These are phyloP conservation scores for Colletotrichum lentis DNA, from an alignment of 2,329 filamentous ascomycete genomes.

Conservation along the genomic window DNA sequence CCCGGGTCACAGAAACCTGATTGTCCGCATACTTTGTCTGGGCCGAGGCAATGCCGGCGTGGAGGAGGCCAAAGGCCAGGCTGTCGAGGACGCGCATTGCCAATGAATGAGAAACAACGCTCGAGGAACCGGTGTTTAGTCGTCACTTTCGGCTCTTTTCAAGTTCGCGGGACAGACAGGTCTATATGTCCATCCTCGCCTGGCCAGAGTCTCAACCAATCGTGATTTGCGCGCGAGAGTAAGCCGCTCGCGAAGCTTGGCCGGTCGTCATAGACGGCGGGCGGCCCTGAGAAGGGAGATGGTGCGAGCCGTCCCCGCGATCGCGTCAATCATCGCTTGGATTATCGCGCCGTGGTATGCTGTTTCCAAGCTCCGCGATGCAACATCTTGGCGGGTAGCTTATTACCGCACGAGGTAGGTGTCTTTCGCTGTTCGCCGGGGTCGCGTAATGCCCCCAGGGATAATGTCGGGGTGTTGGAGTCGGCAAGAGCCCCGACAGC, in stretches of 20 bases:
- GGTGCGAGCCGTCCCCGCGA: conserved; percentile 16
- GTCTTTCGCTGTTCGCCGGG: not conserved
- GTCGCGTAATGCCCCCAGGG: not conserved
- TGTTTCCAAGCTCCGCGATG: not conserved
- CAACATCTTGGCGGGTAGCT: conserved; percentile 18
- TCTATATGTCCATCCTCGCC: not conserved
- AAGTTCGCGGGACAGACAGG: not conserved
- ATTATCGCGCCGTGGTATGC: conserved; percentile 10
- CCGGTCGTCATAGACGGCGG: not conserved
- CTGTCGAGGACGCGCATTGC: not conserved
- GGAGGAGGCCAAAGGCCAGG: not conserved
- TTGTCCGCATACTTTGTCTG: conserved; percentile 26
- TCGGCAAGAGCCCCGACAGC: not conserved
- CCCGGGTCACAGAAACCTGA: not conserved
- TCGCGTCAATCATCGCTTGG: conserved; percentile 19
- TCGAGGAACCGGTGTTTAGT: not conserved
- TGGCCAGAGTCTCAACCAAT: not conserved
- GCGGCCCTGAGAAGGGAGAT: not conserved
- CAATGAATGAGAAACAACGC: not conserved
- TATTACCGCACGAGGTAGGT: conserved; percentile 14
- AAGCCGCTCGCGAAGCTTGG: too few species aligned
- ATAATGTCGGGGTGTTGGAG: not conserved
- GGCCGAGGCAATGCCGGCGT: not conserved
- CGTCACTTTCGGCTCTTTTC: not conserved
- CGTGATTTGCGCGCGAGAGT: not conserved